Percentiles rank a stretch among this genome's conserved stretches.
These are phyloP conservation scores for Canariomyces notabilis DNA, from an alignment of 2,329 filamentous ascomycete genomes.

Conservation along the genomic window DNA sequence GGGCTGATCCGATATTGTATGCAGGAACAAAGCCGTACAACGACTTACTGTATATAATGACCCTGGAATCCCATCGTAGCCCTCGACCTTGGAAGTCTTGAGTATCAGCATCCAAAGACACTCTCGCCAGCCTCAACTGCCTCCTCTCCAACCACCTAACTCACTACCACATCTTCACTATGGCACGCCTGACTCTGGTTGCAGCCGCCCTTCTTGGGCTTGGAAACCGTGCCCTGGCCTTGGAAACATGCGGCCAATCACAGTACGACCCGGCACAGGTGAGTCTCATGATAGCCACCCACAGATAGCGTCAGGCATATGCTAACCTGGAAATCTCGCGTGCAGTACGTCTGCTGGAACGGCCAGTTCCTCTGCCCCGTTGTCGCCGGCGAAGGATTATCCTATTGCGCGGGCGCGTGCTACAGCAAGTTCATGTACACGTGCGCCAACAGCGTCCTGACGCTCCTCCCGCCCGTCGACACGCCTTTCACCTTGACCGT, in stretches of 20 bases:
- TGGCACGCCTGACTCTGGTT: slow-evolving; percentile 17
- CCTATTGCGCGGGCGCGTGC: slow-evolving; percentile 32
- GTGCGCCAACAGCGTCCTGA: slow-evolving; percentile 26
- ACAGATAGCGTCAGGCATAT: background rate
- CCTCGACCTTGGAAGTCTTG: background rate
- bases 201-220: slow-evolving; percentile 16
- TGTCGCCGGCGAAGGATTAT: slow-evolving; percentile 31
- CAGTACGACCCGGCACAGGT: slow-evolving; percentile 26
- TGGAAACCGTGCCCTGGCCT: slow-evolving; percentile 10
- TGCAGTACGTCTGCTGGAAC: slow-evolving; percentile 30
- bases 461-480: slow-evolving; percentile 22
- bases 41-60: background rate
- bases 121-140: background rate
- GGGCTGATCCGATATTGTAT: too few species aligned
- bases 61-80: background rate
- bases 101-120: too few species aligned
- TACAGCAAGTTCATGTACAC: slow-evolving; percentile 34
- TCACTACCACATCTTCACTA: slow-evolving; percentile 2
- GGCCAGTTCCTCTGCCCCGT: slow-evolving; percentile 32
- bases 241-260: slow-evolving; percentile 21
- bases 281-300: background rate
- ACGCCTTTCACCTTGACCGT: slow-evolving; percentile 28
- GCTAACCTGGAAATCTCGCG: slow-evolving; percentile 2
- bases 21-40: too few species aligned
- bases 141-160: background rate